Base-by-base conservation (phyloP, 768 basidiomycete species). In the Pulveroboletus frians region DNA sequence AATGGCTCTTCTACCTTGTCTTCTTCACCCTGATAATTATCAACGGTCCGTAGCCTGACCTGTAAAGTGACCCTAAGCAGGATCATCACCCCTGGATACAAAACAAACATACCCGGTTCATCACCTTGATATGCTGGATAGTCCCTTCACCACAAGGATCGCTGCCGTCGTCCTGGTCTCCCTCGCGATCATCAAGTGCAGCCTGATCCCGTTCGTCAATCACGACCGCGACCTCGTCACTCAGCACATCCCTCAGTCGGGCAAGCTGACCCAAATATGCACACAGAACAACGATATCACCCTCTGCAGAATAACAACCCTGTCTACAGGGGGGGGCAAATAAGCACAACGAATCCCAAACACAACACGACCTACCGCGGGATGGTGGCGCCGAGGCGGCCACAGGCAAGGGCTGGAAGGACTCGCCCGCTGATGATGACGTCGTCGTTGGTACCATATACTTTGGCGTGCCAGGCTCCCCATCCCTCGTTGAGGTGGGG, bases 401-500 rank as follows among this genome's bases (percentile, higher is more conserved):
- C 34, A 46, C 21, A n/a, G 26, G 6, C 14, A n/a, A 9, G 31
- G 13, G 43, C 1, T 1, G 27, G 17, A 0, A 7, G 43, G 49
- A 67, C 81, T 69, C 55, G 95, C 95, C 96, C 96, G 58, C 83
- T 91, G 52, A 99, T 82, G 66, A 99, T 82, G 37, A 99, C 77
- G 46, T 94, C 83, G 62, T 97, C 85, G 64, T 99, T 96, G 0
- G 79, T 85, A 17, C 92, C 92, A 61, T 99, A 99, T 48, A 93
- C 78, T 69, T 99, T 99, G 4, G 91, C 86, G 65, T 98, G 96
- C 94, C 94, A 97, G 2, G 94, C 91, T 1, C 94, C 95, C 89
- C 93, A 98, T 2, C 94, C 96, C 70, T 99, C 96, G 59, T 99
- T 95, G 69, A 92, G 96, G 46, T 96, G 76, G 20, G 88, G 85